Conservation (phyloP, 768 basidiomycete genomes). For the Suillus subluteus region DNA sequence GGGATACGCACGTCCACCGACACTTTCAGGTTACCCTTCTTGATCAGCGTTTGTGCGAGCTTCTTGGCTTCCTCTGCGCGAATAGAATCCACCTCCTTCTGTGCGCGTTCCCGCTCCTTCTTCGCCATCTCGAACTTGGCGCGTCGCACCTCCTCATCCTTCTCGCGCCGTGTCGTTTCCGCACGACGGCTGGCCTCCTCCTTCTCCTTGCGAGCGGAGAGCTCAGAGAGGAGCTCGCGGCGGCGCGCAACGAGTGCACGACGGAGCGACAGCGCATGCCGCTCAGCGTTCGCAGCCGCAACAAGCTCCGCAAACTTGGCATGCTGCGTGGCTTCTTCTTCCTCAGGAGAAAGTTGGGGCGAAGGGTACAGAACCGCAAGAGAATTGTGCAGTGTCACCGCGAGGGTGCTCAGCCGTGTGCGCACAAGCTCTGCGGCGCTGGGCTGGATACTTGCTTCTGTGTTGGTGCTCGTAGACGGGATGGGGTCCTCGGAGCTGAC, state of each 20-base stretch:
- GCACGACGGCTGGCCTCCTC: conserved; percentile 83
- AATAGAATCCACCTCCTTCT: conserved; percentile 65
- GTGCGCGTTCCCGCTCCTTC: conserved; percentile 79
- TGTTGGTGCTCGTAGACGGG: conserved; percentile 23
- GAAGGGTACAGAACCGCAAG: conserved; percentile 57
- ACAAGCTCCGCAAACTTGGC: conserved; percentile 62
- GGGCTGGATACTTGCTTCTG: conserved; percentile 66
- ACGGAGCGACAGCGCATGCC: conserved; percentile 74
- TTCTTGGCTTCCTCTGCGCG: conserved; percentile 79
- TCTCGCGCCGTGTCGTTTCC: conserved; percentile 64
- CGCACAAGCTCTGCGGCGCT: conserved; percentile 73
- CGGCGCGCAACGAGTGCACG: conserved; percentile 85
- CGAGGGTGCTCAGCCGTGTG: conserved; percentile 78
- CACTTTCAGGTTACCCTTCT: conserved; percentile 72
- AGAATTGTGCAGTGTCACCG: conserved; percentile 71
- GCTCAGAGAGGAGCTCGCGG: conserved; percentile 81
- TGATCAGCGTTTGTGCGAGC: conserved; percentile 81
- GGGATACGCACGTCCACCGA: conserved; percentile 64
- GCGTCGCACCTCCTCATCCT: conserved; percentile 67
- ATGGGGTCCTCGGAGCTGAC: conserved; percentile 38
- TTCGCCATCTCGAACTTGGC: conserved; percentile 60
- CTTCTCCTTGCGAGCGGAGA: conserved; percentile 83
- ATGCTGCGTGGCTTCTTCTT: conserved; percentile 52
- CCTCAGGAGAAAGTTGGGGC: conserved; percentile 42
- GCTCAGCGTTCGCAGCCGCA: conserved; percentile 70